phyloP scores from a whole-genome alignment of 2,329 filamentous ascomycete species.

The Trichothecium sympodiale region DNA sequence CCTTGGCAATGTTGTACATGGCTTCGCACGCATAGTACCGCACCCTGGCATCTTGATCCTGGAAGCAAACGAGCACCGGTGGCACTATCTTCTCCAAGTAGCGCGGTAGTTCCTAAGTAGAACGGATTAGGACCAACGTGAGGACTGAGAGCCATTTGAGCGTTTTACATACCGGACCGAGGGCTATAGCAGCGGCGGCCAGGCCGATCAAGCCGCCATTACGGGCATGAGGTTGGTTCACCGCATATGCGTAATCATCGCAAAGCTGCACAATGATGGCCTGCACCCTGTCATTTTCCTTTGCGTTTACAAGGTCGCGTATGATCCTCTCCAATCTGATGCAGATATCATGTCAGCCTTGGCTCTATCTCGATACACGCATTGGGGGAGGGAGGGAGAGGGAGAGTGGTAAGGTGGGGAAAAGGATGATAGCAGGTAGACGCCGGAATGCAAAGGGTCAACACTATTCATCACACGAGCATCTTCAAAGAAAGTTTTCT shows the following conservation, averaged over 20 bases:
- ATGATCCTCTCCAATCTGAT: slow-evolving; percentile 79
- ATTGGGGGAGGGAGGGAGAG: not conserved
- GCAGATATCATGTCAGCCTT: not conserved
- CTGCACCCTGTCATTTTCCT: slow-evolving; percentile 70
- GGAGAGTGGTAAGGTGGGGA: slow-evolving; percentile 1
- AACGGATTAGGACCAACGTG: not conserved
- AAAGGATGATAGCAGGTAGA: not conserved
- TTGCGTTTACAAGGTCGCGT: slow-evolving; percentile 65
- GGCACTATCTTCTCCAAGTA: slow-evolving; percentile 92
- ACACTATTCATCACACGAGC: no score
- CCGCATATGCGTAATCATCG: slow-evolving; percentile 94
- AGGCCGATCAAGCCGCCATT: slow-evolving; percentile 95
- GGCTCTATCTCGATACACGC: not conserved
- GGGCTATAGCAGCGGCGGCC: slow-evolving; percentile 87
- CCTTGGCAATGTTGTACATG: slow-evolving; percentile 99
- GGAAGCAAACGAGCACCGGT: slow-evolving; percentile 93
- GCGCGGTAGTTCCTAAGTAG: slow-evolving; percentile 66
- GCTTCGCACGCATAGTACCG: slow-evolving; percentile 98
- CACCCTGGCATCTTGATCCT: slow-evolving; percentile 93
- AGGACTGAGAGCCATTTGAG: not conserved
- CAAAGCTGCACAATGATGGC: slow-evolving; percentile 92
- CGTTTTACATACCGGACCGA: slow-evolving; percentile 77
- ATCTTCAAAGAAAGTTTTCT: no score
- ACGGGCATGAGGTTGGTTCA: slow-evolving; percentile 89
- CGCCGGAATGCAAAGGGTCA: no score